phyloP scores from a whole-genome alignment of 495 filamentous ascomycete species.

The Bombardia bombarda region DNA sequence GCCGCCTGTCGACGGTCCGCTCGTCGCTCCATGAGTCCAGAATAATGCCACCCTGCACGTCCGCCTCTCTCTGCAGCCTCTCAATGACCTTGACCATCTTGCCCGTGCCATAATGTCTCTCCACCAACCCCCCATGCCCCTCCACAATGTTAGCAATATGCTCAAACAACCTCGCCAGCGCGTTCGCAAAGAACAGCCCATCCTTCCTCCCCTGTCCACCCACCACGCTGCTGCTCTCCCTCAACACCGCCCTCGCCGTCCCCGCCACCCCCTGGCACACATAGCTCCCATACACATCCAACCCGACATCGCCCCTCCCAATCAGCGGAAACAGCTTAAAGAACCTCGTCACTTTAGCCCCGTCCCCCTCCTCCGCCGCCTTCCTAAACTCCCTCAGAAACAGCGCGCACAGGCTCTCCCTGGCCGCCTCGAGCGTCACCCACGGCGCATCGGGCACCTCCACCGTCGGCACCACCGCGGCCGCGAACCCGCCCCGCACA shows the following conservation, averaged over 20 bases:
- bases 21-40: slow-evolving; percentile 95
- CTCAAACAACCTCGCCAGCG: slow-evolving; percentile 86
- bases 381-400: slow-evolving; percentile 94
- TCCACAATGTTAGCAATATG: slow-evolving; percentile 96
- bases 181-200: slow-evolving; percentile 85
- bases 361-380: slow-evolving; percentile 77
- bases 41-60: slow-evolving; percentile 95
- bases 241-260: slow-evolving; percentile 72
- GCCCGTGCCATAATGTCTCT: slow-evolving; percentile 83
- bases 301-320: slow-evolving; percentile 75
- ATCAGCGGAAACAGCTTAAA: slow-evolving; percentile 98
- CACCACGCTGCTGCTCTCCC: slow-evolving; percentile 36
- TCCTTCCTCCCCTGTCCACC: slow-evolving; percentile 46
- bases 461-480: slow-evolving; percentile 85
- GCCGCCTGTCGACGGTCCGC: slow-evolving; percentile 66
- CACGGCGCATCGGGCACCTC: slow-evolving; percentile 89
- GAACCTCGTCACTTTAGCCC: slow-evolving; percentile 83
- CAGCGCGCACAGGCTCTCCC: slow-evolving; percentile 77
- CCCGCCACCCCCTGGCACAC: slow-evolving; percentile 89
- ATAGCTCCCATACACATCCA: slow-evolving; percentile 92
- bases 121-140: slow-evolving; percentile 79
- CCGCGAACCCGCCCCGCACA: slow-evolving; percentile 78
- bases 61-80: slow-evolving; percentile 84
- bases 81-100: slow-evolving; percentile 97
- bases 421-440: slow-evolving; percentile 77